Evolutionary conservation across 257 asterid genomes (phyloP).

Genomic region (Solanum sitiens): DNA sequence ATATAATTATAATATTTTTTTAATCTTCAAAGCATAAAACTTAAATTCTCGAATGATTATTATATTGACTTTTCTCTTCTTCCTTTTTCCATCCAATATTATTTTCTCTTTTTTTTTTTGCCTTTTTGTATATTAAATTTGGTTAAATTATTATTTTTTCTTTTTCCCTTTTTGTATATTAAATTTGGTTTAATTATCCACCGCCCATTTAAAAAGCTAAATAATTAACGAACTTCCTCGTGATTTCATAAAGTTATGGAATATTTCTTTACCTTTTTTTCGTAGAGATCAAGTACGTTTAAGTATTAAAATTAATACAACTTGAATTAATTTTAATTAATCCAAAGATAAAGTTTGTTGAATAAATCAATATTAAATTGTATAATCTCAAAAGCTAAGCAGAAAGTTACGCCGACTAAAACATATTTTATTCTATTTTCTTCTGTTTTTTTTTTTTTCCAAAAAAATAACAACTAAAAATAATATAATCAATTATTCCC

Average conservation of each 20-base stretch:
- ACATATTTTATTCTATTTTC: not conserved
- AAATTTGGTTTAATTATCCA: not conserved
- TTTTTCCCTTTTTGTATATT: not conserved
- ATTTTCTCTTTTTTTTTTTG: not conserved
- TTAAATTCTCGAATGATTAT: not conserved
- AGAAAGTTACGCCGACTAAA: not conserved
- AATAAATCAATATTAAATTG: not conserved
- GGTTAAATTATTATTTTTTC: not conserved
- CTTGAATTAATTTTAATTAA: not conserved
- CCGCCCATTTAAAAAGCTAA: not conserved
- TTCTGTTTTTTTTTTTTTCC: not conserved
- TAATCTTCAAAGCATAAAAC: not conserved
- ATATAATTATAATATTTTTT: not conserved
- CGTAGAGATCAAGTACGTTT: not conserved
- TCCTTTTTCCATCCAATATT: not conserved
- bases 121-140: not conserved
- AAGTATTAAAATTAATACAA: not conserved
- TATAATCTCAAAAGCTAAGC: not conserved
- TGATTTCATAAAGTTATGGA: slow-evolving; percentile 1
- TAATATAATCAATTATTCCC: not conserved
- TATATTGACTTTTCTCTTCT: not conserved
- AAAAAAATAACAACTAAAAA: not conserved
- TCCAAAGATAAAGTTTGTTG: not conserved
- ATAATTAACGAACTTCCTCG: slow-evolving; percentile 1
- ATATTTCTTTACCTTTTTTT: not conserved